Evolutionary conservation across 257 asterid genomes (phyloP).

Genomic region (Solanum rostratum): DNA sequence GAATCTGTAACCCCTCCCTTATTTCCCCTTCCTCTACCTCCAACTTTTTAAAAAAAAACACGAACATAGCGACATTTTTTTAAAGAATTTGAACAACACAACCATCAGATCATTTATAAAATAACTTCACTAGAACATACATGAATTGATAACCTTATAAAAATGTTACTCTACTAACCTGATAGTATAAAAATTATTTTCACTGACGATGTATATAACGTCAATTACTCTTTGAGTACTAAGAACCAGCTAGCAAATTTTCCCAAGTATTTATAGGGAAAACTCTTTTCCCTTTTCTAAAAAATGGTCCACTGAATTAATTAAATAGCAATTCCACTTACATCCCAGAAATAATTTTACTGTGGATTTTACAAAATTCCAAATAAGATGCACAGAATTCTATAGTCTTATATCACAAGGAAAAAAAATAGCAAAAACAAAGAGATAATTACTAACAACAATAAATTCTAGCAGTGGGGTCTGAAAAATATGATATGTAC

Average conservation of each 20-base stretch:
- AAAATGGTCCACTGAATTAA: neutral
- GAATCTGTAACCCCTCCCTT: no score
- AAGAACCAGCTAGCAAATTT: neutral
- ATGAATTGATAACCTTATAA: neutral
- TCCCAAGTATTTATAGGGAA: neutral
- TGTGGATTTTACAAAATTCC: neutral
- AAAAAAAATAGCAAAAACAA: neutral
- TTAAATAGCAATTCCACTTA: neutral
- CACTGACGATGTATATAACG: neutral
- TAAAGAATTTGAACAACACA: neutral
- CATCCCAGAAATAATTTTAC: neutral
- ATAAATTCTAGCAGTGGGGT: neutral
- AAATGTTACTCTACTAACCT: neutral
- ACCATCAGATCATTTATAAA: neutral
- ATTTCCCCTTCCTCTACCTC: no score
- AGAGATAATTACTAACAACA: neutral
- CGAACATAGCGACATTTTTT: rapidly evolving
- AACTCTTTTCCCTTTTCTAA: neutral
- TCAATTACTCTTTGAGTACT: neutral
- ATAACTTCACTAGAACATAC: neutral
- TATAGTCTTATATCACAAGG: neutral
- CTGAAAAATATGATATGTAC: no score
- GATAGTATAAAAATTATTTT: neutral
- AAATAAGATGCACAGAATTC: neutral
- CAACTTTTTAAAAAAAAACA: no score